A percentile compares a stretch with the other conserved stretches of the same genome.
Evolutionary conservation across 78 protist genomes (phyloP).

Genomic region (Isochrysis galbana): DNA sequence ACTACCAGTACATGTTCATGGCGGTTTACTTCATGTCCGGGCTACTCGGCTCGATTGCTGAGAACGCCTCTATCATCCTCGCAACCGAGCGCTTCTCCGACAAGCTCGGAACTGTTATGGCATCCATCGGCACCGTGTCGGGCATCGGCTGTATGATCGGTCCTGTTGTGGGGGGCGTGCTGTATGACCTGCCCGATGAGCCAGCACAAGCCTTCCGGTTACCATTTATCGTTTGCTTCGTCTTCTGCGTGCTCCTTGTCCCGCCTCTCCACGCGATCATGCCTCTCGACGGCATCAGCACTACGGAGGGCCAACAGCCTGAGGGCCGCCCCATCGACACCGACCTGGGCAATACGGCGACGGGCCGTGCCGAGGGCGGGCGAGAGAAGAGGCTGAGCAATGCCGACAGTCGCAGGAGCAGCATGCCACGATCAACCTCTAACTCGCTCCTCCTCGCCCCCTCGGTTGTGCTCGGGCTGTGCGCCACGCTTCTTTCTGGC

Average conservation of each 20-base stretch:
- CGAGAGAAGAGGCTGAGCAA: too few relatives aligned
- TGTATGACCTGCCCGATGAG: background rate
- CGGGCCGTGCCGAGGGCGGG: background rate
- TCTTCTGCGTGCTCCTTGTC: background rate
- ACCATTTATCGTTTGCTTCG: background rate
- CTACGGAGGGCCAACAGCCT: background rate
- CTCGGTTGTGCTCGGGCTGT: background rate
- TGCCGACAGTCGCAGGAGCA: too few relatives aligned
- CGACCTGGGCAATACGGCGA: background rate
- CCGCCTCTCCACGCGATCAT: background rate
- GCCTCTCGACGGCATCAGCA: background rate
- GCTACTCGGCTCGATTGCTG: conserved; percentile 16
- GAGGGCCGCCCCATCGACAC: background rate
- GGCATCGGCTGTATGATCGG: conserved; percentile 44
- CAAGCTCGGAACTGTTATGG: conserved; percentile 11
- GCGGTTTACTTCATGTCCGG: background rate
- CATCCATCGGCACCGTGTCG: conserved; percentile 26
- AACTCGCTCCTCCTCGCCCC: background rate
- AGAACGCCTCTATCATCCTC: conserved; percentile 26
- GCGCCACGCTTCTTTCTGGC: background rate
- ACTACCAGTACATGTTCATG: background rate
- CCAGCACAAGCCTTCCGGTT: background rate
- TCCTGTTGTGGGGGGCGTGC: conserved; percentile 27
- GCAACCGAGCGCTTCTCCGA: background rate
- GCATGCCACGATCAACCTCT: too few relatives aligned